Evolutionary conservation across 2,329 filamentous ascomycete genomes (phyloP).

Genomic region (Ophiocordyceps unilateralis): DNA sequence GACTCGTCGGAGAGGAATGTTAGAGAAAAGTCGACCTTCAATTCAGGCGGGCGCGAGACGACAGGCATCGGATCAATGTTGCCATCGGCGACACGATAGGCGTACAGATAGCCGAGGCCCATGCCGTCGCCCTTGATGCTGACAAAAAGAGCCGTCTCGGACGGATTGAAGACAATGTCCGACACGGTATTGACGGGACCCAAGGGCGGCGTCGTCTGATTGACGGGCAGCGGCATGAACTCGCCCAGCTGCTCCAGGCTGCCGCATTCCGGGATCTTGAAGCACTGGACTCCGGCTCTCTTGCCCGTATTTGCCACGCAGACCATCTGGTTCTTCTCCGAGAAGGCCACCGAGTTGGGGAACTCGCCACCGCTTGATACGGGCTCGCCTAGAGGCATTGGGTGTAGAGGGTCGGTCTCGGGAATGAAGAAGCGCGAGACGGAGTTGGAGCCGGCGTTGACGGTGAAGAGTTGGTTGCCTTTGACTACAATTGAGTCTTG

Average conservation of each 20-base stretch:
- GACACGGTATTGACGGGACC: neutral
- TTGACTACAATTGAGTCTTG: constrained; percentile 1
- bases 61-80: neutral
- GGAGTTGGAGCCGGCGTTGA: constrained; percentile 3
- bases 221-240: constrained; percentile 1
- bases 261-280: neutral
- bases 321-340: constrained; percentile 1
- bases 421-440: constrained; percentile 2
- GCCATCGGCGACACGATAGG: neutral
- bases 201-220: neutral
- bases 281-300: constrained; percentile 1
- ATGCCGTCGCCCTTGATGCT: constrained; percentile 2
- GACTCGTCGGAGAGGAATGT: neutral
- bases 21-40: neutral
- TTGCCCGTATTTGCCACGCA: constrained; percentile 2
- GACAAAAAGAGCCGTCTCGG: constrained; percentile 1
- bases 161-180: constrained; percentile 2
- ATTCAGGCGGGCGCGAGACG: neutral
- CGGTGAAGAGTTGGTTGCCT: constrained; percentile 2
- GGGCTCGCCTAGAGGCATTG: neutral
- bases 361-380: neutral
- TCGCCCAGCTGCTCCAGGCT: neutral
- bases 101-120: neutral
- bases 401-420: neutral
- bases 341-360: constrained; percentile 3